Conservation (phyloP, 2,329 filamentous ascomycete species). For the Colletotrichum horii region DNA sequence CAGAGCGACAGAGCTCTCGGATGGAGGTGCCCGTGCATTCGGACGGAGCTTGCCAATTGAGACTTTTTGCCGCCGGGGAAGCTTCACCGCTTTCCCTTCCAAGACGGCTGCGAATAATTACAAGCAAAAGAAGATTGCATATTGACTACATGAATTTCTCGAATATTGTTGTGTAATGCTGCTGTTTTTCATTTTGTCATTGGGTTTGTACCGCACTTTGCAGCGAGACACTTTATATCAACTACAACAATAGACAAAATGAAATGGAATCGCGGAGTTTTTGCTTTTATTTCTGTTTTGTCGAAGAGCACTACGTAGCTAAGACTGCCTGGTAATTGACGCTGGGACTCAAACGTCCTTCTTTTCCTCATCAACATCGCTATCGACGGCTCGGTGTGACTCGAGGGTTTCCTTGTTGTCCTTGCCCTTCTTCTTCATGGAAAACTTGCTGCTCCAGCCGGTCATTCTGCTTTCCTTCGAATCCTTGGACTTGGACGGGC, state of each 20-base stretch:
- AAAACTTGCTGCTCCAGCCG: constrained; percentile 55
- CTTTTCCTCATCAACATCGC: constrained; percentile 16
- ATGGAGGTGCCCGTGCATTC: constrained; percentile 1
- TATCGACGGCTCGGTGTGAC: constrained; percentile 39
- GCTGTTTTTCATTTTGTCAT: neutral
- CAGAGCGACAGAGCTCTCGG: neutral
- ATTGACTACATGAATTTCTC: neutral
- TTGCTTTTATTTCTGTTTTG: neutral
- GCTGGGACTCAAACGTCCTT: constrained; percentile 15
- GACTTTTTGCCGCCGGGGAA: constrained; percentile 7
- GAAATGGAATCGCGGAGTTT: neutral
- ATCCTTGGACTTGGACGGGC: constrained; percentile 52
- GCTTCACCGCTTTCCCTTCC: neutral
- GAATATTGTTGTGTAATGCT: neutral
- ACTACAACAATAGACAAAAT: neutral
- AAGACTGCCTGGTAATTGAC: neutral
- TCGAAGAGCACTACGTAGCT: neutral
- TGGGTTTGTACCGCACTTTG: neutral
- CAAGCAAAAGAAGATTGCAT: neutral
- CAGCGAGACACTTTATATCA: neutral
- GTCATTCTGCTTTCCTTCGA: constrained; percentile 55
- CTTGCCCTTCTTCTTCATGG: constrained; percentile 65
- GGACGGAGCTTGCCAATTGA: constrained; percentile 17
- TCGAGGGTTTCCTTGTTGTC: constrained; percentile 62
- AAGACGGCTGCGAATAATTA: neutral